Evolutionary conservation across 2,329 filamentous ascomycete genomes (phyloP), one percentile per base, ranked within the genome.

Genomic region (Xylariaceae sp.): DNA sequence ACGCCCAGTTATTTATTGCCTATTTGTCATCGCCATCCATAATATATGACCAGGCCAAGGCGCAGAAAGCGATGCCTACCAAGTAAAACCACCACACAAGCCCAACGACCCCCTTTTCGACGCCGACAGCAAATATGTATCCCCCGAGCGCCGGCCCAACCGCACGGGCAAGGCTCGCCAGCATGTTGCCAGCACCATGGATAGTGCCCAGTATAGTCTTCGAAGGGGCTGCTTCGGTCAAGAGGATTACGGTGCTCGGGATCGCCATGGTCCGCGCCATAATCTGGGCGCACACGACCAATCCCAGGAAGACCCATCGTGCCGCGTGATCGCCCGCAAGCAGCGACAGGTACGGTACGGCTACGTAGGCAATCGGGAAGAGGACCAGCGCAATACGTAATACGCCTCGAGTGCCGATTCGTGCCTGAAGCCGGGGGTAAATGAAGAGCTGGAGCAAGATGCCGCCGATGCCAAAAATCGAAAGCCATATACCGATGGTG

Each of bases 361-460:
- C 70, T 0, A 78, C 68, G 64, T 88, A 88, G 0, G 84, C 81
- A 9, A 82, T 46, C 0, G 85, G 82, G 37, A 87, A 88, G 7
- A 87, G 73, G 14, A 84, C 77, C 0, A 87, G 73, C 16, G 84
- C 83, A 26, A 77, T 69, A 37, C 81, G 78, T 70, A 86, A 86
- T 43, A 82, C 81, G 2, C 77, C 76, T 52, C 88, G 74, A 0
- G 85, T 84, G 37, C 85, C 85, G n/a, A 86, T 77, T 7, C 77
- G 77, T 2, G 74, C 73, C 62, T 87, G 85, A 7, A 86, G 72
- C 23, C 75, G 76, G 1, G 85, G 84, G 66, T 88, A 89, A 32
- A 86, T 71, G 56, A 87, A 75, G 5, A 87, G 80, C 63, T 88
- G 85, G 1, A 88, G 71, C 0, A 82, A 75, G 12, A 88, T 80